Conservation (phyloP, 495 filamentous ascomycete genomes). For the Talaromyces proteolyticus region DNA sequence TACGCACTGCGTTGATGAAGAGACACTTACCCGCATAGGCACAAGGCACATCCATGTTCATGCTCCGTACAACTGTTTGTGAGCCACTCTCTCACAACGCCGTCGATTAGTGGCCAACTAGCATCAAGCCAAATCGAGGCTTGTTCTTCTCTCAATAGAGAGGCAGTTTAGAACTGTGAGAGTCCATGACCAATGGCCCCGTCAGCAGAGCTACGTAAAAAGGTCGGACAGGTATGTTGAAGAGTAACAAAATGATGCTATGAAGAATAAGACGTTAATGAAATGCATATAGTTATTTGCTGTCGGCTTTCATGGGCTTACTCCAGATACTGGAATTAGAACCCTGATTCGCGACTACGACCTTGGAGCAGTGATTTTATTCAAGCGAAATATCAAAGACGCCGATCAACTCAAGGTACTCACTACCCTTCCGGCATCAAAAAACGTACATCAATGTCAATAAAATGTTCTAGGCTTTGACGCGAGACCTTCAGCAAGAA, state of each 20-base stretch:
- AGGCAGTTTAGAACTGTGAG: background rate
- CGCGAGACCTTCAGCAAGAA: slow-evolving; percentile 30
- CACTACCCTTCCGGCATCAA: background rate
- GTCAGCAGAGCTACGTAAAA: slow-evolving; percentile 13
- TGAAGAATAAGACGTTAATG: too few species aligned
- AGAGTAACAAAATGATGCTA: too few species aligned
- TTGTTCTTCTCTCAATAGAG: background rate
- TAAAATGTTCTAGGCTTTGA: slow-evolving; percentile 23
- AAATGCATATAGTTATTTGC: slow-evolving; percentile 41
- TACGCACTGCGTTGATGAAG: too few species aligned
- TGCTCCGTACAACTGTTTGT: too few species aligned
- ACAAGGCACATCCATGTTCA: too few species aligned
- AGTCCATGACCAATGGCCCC: background rate
- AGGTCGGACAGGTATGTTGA: slow-evolving; percentile 29
- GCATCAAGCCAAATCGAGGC: too few species aligned
- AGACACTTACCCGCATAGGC: too few species aligned
- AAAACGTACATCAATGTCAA: background rate
- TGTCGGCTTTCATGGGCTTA: slow-evolving; percentile 41
- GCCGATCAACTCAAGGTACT: slow-evolving; percentile 32
- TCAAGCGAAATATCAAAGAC: slow-evolving; percentile 37
- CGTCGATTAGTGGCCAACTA: too few species aligned
- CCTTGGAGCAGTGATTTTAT: slow-evolving; percentile 40
- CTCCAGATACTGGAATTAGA: slow-evolving; percentile 40
- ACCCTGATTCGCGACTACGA: slow-evolving; percentile 39
- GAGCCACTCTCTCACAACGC: too few species aligned